A percentile compares a stretch with the other conserved stretches of the same genome.
Conservation (phyloP, 2,329 filamentous ascomycete genomes). For the Trichoderma lentiforme region DNA sequence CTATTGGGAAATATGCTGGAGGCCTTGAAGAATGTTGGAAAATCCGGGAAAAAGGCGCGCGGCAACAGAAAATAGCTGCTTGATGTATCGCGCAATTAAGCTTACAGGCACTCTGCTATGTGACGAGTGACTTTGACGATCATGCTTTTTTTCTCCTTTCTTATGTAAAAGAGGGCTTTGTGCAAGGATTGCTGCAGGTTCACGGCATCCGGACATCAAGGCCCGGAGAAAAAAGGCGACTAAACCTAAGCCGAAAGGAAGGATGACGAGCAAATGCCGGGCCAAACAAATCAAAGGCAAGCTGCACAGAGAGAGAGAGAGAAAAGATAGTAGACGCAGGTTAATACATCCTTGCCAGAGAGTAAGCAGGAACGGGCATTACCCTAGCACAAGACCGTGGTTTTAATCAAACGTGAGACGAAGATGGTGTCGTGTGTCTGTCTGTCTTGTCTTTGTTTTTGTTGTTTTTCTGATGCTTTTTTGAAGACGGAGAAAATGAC, state of each 20-base stretch:
- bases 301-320: neutral
- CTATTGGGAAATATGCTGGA: neutral
- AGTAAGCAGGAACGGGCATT: slow-evolving; percentile 2
- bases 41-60: neutral
- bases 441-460: neutral
- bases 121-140: neutral
- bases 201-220: neutral
- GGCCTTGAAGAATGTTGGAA: neutral
- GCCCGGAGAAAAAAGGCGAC: neutral
- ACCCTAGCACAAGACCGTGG: neutral
- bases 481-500: neutral
- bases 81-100: neutral
- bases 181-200: slow-evolving; percentile 8
- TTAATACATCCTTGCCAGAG: neutral
- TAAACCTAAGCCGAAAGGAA: neutral
- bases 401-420: neutral
- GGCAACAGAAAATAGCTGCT: neutral
- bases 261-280: neutral
- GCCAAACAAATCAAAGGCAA: neutral
- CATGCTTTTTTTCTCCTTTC: neutral
- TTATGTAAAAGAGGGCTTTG: neutral
- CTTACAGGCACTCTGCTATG: neutral
- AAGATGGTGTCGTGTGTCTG: neutral
- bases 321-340: neutral
- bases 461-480: neutral